Percentiles rank a stretch among this genome's conserved stretches.
These are phyloP conservation scores for Xylariaceae sp. DNA, from an alignment of 2,329 filamentous ascomycete genomes.

Conservation along the genomic window DNA sequence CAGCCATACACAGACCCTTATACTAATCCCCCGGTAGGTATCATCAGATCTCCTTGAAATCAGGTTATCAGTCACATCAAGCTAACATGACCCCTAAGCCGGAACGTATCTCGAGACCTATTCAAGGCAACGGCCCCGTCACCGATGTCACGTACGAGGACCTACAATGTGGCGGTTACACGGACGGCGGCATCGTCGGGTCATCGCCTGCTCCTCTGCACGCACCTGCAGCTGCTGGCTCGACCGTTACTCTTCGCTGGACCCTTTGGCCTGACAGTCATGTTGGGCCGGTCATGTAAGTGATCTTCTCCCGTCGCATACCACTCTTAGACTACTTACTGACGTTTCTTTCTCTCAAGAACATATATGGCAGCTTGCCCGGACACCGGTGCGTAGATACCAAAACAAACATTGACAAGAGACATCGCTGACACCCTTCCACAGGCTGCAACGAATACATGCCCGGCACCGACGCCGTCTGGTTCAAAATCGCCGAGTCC, in stretches of 20 bases:
- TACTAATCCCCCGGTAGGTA: slow-evolving; percentile 20
- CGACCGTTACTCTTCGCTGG: slow-evolving; percentile 49
- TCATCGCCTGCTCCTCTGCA: slow-evolving; percentile 49
- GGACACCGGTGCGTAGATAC: slow-evolving; percentile 38
- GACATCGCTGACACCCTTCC: not conserved
- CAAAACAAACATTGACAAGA: too few relatives aligned
- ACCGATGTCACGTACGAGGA: slow-evolving; percentile 48
- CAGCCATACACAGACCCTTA: slow-evolving; percentile 25
- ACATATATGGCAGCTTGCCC: slow-evolving; percentile 59
- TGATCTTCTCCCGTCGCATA: not conserved
- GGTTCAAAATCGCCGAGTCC: slow-evolving; percentile 50
- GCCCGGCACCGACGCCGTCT: slow-evolving; percentile 38
- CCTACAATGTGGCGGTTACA: slow-evolving; percentile 51
- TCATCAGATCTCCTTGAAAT: too few relatives aligned
- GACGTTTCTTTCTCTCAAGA: not conserved
- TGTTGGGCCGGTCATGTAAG: slow-evolving; percentile 45
- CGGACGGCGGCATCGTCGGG: slow-evolving; percentile 43
- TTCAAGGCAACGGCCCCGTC: slow-evolving; percentile 55
- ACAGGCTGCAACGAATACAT: slow-evolving; percentile 23
- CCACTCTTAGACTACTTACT: not conserved
- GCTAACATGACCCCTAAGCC: too few relatives aligned
- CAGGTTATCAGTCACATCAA: too few relatives aligned
- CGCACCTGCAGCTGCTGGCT: slow-evolving; percentile 49
- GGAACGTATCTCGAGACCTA: slow-evolving; percentile 50
- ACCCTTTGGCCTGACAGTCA: slow-evolving; percentile 48